Evolutionary conservation across 2,329 filamentous ascomycete species (phyloP).

Genomic region (Calonectria honghensis): DNA sequence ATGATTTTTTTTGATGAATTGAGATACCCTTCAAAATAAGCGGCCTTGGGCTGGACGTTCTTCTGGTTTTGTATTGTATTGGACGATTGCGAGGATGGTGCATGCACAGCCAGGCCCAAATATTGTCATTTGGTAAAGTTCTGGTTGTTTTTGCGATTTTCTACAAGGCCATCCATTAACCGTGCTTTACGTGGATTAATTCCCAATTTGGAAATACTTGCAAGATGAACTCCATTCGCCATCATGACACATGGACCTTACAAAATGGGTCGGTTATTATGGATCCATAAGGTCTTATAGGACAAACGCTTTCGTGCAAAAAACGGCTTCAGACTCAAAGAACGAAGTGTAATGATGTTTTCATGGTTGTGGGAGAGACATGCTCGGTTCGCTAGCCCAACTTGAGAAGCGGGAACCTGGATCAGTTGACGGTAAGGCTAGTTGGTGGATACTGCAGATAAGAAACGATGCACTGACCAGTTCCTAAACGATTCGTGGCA

Average conservation of each 20-base stretch:
- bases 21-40: conserved; percentile 6
- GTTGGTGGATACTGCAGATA: conserved; percentile 34
- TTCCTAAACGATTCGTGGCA: conserved; percentile 31
- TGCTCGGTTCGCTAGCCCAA: not conserved
- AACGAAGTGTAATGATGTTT: not conserved
- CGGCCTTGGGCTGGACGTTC: not conserved
- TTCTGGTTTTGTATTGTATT: not conserved
- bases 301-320: not conserved
- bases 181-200: not conserved
- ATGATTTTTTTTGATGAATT: not conserved
- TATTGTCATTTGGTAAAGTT: not conserved
- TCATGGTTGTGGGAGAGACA: conserved; percentile 10
- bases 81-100: not conserved
- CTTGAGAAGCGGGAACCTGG: not conserved
- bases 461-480: conserved; percentile 35
- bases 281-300: too few species aligned
- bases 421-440: not conserved
- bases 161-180: not conserved
- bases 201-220: not conserved
- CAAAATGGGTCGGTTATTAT: not conserved
- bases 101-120: not conserved
- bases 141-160: not conserved
- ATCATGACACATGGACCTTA: not conserved
- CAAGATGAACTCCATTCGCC: not conserved
- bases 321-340: not conserved